phyloP scores from a whole-genome alignment of 345 rosid genomes.

The Moricandia arvensis region DNA sequence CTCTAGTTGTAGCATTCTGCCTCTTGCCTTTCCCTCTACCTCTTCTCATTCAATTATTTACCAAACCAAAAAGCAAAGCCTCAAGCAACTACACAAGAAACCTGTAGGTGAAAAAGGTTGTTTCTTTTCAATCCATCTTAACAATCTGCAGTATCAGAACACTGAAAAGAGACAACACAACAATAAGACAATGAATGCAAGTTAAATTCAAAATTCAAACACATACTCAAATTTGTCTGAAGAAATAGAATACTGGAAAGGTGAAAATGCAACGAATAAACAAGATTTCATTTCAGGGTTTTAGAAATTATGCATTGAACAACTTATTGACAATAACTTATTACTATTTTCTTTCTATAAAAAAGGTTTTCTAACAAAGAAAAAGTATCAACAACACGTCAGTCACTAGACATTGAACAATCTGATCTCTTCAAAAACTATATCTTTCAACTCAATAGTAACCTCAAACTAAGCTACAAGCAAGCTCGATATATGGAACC shows the following conservation, averaged over 20 bases:
- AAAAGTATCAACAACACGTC: background rate
- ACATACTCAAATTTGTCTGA: background rate
- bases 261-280: background rate
- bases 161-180: slow-evolving; percentile 5
- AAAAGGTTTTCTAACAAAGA: background rate
- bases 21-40: slow-evolving; percentile 76
- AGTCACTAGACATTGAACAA: background rate
- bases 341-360: background rate
- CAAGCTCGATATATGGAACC: slow-evolving; percentile 16
- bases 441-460: background rate
- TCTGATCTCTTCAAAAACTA: background rate
- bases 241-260: background rate
- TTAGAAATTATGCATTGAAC: background rate
- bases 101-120: background rate
- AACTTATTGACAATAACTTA: background rate
- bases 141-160: background rate
- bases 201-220: slow-evolving; percentile 9
- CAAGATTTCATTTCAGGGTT: background rate
- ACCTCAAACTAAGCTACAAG: slow-evolving; percentile 14
- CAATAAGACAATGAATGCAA: slow-evolving; percentile 8
- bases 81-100: slow-evolving; percentile 16
- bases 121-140: background rate
- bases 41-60: slow-evolving; percentile 36
- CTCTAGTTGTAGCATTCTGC: slow-evolving; percentile 44
- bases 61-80: background rate